phyloP scores from a whole-genome alignment of 192 early-diverging fungal genomes.

The Radiomyces spectabilis region DNA sequence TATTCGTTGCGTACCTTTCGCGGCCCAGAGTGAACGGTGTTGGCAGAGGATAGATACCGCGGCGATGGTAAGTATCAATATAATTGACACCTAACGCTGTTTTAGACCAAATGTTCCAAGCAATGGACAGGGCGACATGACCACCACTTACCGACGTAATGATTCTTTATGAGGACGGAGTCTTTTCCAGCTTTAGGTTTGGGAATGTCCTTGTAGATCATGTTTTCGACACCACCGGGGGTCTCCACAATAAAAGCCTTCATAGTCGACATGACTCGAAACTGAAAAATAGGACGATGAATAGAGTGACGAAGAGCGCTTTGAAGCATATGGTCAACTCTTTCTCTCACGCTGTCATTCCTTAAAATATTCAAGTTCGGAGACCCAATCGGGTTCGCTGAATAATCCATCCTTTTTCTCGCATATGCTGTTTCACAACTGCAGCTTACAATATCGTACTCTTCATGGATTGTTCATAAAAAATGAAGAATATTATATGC shows the following conservation, averaged over 20 bases:
- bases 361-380: too few species aligned
- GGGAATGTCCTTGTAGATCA: conserved; percentile 1
- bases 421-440: too few species aligned
- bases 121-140: background rate
- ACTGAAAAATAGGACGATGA: too few species aligned
- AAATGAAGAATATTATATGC: too few species aligned
- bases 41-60: conserved; percentile 61
- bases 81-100: conserved; percentile 57
- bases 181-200: background rate
- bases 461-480: too few species aligned
- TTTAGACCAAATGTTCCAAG: background rate
- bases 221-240: background rate
- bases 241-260: background rate
- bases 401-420: too few species aligned
- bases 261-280: conserved; percentile 5
- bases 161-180: conserved; percentile 9
- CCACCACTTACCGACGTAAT: background rate
- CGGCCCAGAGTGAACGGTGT: conserved; percentile 67
- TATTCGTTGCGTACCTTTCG: conserved; percentile 45
- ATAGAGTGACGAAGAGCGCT: too few species aligned
- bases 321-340: too few species aligned
- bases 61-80: conserved; percentile 86
- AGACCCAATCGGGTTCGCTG: too few species aligned
- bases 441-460: too few species aligned
- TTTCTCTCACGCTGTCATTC: too few species aligned